Conservation (phyloP, 1,139 yeast genomes). For the Meyerozyma sp. region DNA sequence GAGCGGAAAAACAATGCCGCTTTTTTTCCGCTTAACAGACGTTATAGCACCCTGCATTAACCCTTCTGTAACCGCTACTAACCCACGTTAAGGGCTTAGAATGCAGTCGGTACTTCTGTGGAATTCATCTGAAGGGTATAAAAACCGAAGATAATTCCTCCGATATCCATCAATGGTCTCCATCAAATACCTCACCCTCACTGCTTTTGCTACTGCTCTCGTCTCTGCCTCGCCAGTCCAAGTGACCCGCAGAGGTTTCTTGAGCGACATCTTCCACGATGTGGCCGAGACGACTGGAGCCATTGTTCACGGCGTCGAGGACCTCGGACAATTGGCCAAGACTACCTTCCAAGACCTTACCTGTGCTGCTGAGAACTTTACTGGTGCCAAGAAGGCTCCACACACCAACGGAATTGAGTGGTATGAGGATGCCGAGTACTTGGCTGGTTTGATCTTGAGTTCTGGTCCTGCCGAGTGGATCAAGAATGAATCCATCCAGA, state of each 20-base stretch:
- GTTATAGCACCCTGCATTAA: no score
- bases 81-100: no score
- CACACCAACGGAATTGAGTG: slow-evolving; percentile 1
- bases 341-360: background rate
- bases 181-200: background rate
- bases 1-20: no score
- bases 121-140: background rate
- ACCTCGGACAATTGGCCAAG: background rate
- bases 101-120: no score
- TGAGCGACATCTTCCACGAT: background rate
- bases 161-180: background rate
- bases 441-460: slow-evolving; percentile 1
- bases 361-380: slow-evolving; percentile 1
- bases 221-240: background rate
- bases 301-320: background rate
- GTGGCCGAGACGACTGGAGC: background rate
- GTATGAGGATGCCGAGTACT: slow-evolving; percentile 1
- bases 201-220: background rate
- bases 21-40: no score
- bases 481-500: background rate
- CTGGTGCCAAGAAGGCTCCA: background rate
- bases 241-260: background rate
- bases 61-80: no score
- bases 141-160: background rate
- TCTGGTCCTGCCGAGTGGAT: background rate